These are phyloP conservation scores for Bipolaris zeicola DNA, from an alignment of 2,329 filamentous ascomycete species.

Conservation along the genomic window DNA sequence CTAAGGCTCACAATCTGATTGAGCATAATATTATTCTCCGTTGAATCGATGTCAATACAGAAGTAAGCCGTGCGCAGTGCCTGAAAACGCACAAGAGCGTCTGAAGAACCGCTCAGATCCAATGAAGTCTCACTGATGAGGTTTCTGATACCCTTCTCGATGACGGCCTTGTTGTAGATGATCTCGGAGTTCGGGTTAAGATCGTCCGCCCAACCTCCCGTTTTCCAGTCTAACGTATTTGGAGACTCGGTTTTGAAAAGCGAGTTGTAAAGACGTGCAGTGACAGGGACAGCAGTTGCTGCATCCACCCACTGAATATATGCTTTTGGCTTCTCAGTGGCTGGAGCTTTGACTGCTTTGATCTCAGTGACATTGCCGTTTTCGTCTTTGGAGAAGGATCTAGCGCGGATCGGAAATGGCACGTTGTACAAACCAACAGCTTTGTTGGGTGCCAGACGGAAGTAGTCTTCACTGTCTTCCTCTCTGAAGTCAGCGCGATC, in stretches of 20 bases:
- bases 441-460: slow-evolving; percentile 76
- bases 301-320: slow-evolving; percentile 88
- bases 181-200: slow-evolving; percentile 84
- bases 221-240: slow-evolving; percentile 67
- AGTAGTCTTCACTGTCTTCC: slow-evolving; percentile 73
- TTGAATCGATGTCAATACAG: slow-evolving; percentile 75
- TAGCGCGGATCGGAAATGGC: slow-evolving; percentile 71
- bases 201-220: slow-evolving; percentile 81
- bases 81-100: slow-evolving; percentile 78
- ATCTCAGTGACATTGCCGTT: slow-evolving; percentile 71
- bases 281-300: slow-evolving; percentile 65
- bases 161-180: slow-evolving; percentile 75
- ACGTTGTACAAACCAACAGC: slow-evolving; percentile 74
- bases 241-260: slow-evolving; percentile 90
- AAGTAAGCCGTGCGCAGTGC: slow-evolving; percentile 89
- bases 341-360: slow-evolving; percentile 69
- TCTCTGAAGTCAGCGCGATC: slow-evolving; percentile 80
- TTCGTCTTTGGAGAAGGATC: slow-evolving; percentile 69
- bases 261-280: slow-evolving; percentile 75
- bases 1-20: slow-evolving; percentile 93
- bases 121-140: slow-evolving; percentile 65
- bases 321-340: slow-evolving; percentile 68
- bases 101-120: slow-evolving; percentile 41
- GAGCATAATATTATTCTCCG: slow-evolving; percentile 74
- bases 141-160: slow-evolving; percentile 84